Evolutionary conservation across 352 stramenopile genomes (phyloP), one percentile per base, ranked within the genome.

Genomic region (Blastocystis sp.): DNA sequence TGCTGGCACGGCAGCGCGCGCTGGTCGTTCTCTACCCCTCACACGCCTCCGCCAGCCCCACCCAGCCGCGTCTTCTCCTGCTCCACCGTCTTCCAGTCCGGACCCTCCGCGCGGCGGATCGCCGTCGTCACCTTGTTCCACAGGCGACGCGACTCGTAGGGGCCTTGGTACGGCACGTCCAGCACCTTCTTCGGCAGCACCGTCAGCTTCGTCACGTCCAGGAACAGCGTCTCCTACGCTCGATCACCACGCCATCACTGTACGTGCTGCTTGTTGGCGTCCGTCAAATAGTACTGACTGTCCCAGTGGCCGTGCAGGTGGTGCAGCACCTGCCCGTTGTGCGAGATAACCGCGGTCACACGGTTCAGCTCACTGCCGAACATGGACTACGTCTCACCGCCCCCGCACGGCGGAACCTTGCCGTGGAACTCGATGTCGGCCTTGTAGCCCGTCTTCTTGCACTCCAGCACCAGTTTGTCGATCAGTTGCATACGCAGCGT

Each of bases 371-470:
- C 71, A 23, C 71, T 40, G 34, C 53, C 53, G 52, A 81, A 81
- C 23, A 76, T 43, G 9, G 71, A 23, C 69, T 78, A 78, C 28
- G 17, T 78, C 43, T 45, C 53, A 66, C 53, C 10, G 9, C 17
- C 21, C 23, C 53, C 7, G 10, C 53, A 78, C 28, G 28, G 21
- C 19, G 17, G 17, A 28, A 78, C 69, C n/a, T 81, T 81, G 14
- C 53, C 71, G n/a, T 81, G 71, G 71, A 81, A 81, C 21, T 81
- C 53, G 41, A 81, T 81, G 34, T 81, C 71, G 0, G 71, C 71
- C 28, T 48, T 70, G 61, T 74, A 81, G 38, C 71, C 71, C 9
- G 71, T 81, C 61, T 81, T 74, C 41, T 23, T 10, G 34, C 71
- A 81, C 0, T 48, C 14, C n/a, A 81, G 41, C 9, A 21, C 14